phyloP scores from a whole-genome alignment of 306 rosid genomes.

The Trichosanthes truncata region DNA sequence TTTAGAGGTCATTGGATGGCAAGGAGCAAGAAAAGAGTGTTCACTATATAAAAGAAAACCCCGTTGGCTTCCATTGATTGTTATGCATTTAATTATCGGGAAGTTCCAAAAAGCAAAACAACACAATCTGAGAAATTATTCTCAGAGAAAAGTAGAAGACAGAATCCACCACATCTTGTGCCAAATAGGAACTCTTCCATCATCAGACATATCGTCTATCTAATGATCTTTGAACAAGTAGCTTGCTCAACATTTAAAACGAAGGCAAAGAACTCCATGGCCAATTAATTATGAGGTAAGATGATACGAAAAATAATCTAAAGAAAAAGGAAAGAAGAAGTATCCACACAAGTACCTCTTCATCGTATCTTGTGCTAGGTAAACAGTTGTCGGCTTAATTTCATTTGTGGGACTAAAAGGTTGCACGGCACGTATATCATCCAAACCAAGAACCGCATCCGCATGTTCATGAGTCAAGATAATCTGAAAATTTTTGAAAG shows the following conservation, averaged over 20 bases:
- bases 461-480: constrained; percentile 96
- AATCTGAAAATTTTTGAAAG: constrained; percentile 33
- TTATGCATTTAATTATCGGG: neutral
- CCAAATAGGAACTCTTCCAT: neutral
- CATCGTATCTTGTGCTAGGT: constrained; percentile 63
- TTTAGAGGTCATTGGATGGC: neutral
- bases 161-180: neutral
- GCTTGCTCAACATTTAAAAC: neutral
- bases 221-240: neutral
- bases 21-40: neutral
- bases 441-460: constrained; percentile 97
- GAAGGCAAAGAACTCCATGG: neutral
- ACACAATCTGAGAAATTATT: neutral
- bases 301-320: neutral
- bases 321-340: neutral
- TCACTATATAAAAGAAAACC: neutral
- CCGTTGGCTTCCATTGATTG: neutral
- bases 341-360: constrained; percentile 45
- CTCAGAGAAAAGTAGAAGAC: neutral
- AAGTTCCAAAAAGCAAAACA: neutral
- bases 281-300: neutral
- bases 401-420: constrained; percentile 72
- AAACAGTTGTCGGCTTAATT: constrained; percentile 65
- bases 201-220: neutral
- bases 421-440: constrained; percentile 79